Evolutionary conservation across 768 basidiomycete genomes (phyloP), one percentile per base, ranked within the genome.

Genomic region (Lentinula detonsa): DNA sequence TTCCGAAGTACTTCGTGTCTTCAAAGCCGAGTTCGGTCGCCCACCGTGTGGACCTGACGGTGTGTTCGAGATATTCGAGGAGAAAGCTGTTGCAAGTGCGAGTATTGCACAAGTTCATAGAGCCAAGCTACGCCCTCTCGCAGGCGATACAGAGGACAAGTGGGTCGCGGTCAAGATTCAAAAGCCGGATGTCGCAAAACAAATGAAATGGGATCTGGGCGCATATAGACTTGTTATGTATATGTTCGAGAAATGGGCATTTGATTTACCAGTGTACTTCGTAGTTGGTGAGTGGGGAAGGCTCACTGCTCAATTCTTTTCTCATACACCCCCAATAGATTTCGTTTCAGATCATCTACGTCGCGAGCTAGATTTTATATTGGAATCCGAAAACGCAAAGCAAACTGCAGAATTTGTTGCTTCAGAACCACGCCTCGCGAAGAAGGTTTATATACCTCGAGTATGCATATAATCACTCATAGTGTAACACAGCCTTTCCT

Each of bases 111-210:
- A 97, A 70, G 95, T 97, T 0, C 95, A 97, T 69, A 80, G 81
- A 49, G 95, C 95, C 4, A 80, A 78, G 57, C 65, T 81, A 15
- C 78, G 81, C 78, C 75, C 78, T 0, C 66, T 48, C 31, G 66
- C 73, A 5, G 76, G 73, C 10, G 75, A 78, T 56, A 71, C 71
- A 8, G 76, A 77, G 59, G 79, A 76, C 35, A 76, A 81, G 39
- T 88, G 88, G 83, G 94, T 98, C 1, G 95, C 95, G 0, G 95
- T 98, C 63, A 98, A 98, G 75, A 79, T 92, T 21, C 93, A 97
- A 75, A 96, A 95, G 67, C 93, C 93, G 2, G 89, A 86, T 37
- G 91, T 98, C 5, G 81, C 80, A 55, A 91, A 83, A 65, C 95
- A 97, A 74, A 87, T 90, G 76, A 86, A 91, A 63, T 93, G 88